phyloP scores from a whole-genome alignment of 306 rosid species.

The Vicia faba region DNA sequence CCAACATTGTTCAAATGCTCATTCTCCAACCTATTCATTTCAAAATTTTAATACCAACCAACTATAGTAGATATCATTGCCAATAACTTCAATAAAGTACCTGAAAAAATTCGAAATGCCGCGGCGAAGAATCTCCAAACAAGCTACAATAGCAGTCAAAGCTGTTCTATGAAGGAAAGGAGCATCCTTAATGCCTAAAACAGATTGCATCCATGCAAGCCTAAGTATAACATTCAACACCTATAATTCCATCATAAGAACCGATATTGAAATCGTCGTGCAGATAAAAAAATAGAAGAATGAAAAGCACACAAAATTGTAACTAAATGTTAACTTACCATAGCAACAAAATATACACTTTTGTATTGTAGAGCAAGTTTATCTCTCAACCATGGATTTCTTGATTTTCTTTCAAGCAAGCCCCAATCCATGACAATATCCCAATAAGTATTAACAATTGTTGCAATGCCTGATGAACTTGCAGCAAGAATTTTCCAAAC shows the following conservation, averaged over 20 bases:
- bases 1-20: slow-evolving; percentile 72
- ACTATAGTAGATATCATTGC: no score
- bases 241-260: slow-evolving; percentile 38
- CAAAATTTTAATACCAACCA: background rate
- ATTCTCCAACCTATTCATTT: slow-evolving; percentile 38
- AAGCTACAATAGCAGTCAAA: slow-evolving; percentile 58
- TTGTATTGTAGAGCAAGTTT: slow-evolving; percentile 56
- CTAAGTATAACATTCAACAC: slow-evolving; percentile 67
- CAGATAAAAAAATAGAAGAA: background rate
- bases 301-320: background rate
- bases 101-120: slow-evolving; percentile 93
- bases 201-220: slow-evolving; percentile 78
- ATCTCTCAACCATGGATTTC: slow-evolving; percentile 60
- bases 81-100: slow-evolving; percentile 36
- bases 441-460: slow-evolving; percentile 40
- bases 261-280: background rate
- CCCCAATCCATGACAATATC: slow-evolving; percentile 42
- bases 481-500: slow-evolving; percentile 34
- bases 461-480: slow-evolving; percentile 34
- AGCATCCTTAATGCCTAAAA: slow-evolving; percentile 52
- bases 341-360: slow-evolving; percentile 66
- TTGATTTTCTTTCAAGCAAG: slow-evolving; percentile 31
- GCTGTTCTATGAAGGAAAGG: slow-evolving; percentile 66
- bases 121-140: slow-evolving; percentile 76
- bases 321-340: slow-evolving; percentile 40